Evolutionary conservation across 1,284 basidiomycete species (phyloP).

Genomic region (Rhodotorula sp.): DNA sequence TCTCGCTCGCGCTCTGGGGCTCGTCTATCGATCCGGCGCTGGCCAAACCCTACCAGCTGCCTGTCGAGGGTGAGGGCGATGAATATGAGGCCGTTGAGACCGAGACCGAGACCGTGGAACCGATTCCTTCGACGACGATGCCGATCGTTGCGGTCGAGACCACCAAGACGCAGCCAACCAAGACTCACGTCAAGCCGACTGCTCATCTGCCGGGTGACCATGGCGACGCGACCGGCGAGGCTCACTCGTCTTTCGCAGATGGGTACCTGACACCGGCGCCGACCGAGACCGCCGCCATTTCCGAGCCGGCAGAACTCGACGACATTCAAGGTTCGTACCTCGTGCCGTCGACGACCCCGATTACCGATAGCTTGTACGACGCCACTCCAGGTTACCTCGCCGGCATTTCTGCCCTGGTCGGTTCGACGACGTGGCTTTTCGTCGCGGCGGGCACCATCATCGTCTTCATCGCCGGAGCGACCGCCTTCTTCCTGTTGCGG

Average conservation of each 20-base stretch:
- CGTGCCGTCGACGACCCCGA: not conserved
- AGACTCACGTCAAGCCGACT: constrained; percentile 79
- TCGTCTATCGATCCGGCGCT: constrained; percentile 72
- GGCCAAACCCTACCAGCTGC: constrained; percentile 61
- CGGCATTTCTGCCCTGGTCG: constrained; percentile 35
- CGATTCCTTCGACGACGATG: constrained; percentile 48
- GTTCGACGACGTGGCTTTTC: constrained; percentile 50
- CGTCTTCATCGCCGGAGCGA: constrained; percentile 47
- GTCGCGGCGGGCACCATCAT: constrained; percentile 49
- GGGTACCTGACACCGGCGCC: constrained; percentile 20
- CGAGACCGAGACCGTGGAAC: not conserved
- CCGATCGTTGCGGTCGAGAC: constrained; percentile 4
- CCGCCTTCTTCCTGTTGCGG: constrained; percentile 49
- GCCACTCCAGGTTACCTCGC: constrained; percentile 40
- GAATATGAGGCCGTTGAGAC: constrained; percentile 42
- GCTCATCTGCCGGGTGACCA: constrained; percentile 83
- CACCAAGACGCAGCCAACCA: constrained; percentile 50
- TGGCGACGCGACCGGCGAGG: constrained; percentile 52
- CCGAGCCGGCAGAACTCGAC: constrained; percentile 2
- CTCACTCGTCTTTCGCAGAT: constrained; percentile 36
- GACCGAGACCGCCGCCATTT: not conserved
- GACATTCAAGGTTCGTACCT: constrained; percentile 9
- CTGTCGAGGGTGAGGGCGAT: constrained; percentile 50
- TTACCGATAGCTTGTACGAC: constrained; percentile 20
- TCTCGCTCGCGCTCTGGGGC: constrained; percentile 93